These are phyloP conservation scores for Saprolegnia diclina DNA, from an alignment of 352 stramenopile species.

Conservation along the genomic window DNA sequence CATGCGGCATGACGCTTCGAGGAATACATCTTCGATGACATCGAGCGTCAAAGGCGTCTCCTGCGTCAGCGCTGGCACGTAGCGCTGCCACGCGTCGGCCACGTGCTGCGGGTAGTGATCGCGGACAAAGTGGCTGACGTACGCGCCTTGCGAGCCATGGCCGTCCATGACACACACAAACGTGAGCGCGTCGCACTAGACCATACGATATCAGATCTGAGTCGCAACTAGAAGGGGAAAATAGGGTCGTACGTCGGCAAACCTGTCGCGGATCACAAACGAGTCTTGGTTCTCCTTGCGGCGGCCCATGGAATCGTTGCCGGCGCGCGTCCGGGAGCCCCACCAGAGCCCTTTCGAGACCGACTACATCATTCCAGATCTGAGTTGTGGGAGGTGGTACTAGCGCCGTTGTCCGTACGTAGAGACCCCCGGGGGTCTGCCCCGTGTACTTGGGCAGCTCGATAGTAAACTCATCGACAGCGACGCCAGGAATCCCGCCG, in stretches of 20 bases:
- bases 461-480: conserved; percentile 48
- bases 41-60: conserved; percentile 30
- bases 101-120: conserved; percentile 59
- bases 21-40: conserved; percentile 41
- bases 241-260: conserved; percentile 33
- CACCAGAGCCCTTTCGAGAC: conserved; percentile 42
- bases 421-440: conserved; percentile 41
- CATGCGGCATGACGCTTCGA: conserved; percentile 38
- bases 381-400: not conserved
- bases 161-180: conserved; percentile 78
- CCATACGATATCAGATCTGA: not conserved
- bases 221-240: not conserved
- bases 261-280: conserved; percentile 51
- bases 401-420: conserved; percentile 17
- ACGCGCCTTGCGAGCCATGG: conserved; percentile 65
- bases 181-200: conserved; percentile 35
- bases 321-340: conserved; percentile 50
- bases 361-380: conserved; percentile 31
- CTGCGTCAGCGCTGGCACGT: conserved; percentile 22
- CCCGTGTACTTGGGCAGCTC: conserved; percentile 64
- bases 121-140: conserved; percentile 64
- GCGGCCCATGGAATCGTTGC: conserved; percentile 66
- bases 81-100: conserved; percentile 36
- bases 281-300: conserved; percentile 81
- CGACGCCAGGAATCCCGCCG: conserved; percentile 60